Base-by-base conservation (phyloP, 805 yeast species). In the Candida ulmi region DNA sequence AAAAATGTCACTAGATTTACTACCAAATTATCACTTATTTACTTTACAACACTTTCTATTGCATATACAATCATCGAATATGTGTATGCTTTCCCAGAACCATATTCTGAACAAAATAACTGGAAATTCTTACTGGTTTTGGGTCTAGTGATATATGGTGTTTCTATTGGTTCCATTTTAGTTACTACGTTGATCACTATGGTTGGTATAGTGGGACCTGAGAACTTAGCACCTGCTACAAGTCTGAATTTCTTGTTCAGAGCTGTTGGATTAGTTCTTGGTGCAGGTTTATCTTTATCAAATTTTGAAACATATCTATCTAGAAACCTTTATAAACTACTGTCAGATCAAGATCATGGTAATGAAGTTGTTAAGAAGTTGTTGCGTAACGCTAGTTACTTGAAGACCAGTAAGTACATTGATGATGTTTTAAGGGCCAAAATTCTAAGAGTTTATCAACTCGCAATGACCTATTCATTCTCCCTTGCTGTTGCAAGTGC, bases 221-320 rank as follows among this genome's bases (percentile, higher is more conserved):
- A 60, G 33, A 60, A 62, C 16, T 72, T 67, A 44, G 71, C 71
- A 2, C 44, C 63, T 5, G 66, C 66, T 15, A 65, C 68, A 3
- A 68, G 71, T 27, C 64, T 68, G 63, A 65, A 61, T 39, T 68
- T 64, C 41, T 50, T 67, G 37, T 66, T 66, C 43, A 56, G 71
- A 39, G 65, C 72, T 2, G 44, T 64, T 34, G 72, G 72, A 4
- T 58, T 63, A 30, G 69, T 64, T 11, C 41, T 61, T 4, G 70
- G 71, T 31, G 67, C 61, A 11, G 69, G 70, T 11, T 45, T 63
- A 7, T 37, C 63, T 1, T 46, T 66, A 23, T 54, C 60, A 18
- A 35, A 58, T 2, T 63, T 61, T 42, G 54, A 54, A 30, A 46
- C 15, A 6, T 18, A 21, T 5, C 13, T 42, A 6, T n/a, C n/a